These are phyloP conservation scores for Aspergillus cristatus DNA, from an alignment of 495 filamentous ascomycete species.

Conservation along the genomic window DNA sequence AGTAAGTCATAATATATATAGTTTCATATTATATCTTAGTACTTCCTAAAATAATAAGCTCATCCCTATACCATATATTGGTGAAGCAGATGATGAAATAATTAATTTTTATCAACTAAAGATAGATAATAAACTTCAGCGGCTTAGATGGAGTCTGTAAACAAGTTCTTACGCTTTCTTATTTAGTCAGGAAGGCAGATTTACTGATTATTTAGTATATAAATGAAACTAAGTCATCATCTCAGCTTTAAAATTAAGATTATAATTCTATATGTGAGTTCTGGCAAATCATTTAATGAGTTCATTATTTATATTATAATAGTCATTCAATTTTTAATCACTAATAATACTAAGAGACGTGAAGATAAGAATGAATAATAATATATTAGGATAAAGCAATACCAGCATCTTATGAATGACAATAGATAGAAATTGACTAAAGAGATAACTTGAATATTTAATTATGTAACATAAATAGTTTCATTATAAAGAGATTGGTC, in stretches of 20 bases:
- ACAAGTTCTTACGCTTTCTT: not conserved
- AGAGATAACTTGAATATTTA: not conserved
- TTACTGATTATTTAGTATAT: conserved; percentile 1
- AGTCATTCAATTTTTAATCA: not conserved
- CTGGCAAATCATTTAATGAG: not conserved
- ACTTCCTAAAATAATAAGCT: too few species aligned
- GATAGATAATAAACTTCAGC: too few species aligned
- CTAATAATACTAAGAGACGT: not conserved
- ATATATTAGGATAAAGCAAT: not conserved
- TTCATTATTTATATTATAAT: not conserved
- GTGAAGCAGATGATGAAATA: too few species aligned
- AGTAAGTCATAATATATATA: too few species aligned
- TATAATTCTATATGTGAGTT: not conserved
- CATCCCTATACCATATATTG: too few species aligned
- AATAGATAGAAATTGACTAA: not conserved
- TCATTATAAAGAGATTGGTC: not conserved
- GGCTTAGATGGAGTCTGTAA: too few species aligned
- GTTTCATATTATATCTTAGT: too few species aligned
- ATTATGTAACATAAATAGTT: not conserved
- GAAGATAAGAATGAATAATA: not conserved
- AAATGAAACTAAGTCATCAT: conserved; percentile 1
- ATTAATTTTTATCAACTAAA: too few species aligned
- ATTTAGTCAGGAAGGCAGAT: not conserved
- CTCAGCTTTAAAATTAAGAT: conserved; percentile 1
- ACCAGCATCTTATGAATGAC: not conserved